Conservation (phyloP, 352 stramenopile species). For the Pythium myriotylum region DNA sequence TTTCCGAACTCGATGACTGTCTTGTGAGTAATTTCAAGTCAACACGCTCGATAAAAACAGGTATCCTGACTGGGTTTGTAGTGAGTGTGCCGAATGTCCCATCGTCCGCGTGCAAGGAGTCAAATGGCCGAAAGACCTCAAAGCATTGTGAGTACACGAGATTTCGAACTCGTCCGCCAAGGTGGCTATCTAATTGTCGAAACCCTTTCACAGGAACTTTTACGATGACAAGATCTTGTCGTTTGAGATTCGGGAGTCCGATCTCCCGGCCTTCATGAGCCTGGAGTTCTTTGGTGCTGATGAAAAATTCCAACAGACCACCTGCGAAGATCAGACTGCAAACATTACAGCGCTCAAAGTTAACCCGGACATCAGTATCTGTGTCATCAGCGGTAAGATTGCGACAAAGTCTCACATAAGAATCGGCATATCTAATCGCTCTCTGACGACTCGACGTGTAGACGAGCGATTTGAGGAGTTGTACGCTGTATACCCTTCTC, state of each 20-base stretch:
- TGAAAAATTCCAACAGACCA: background rate
- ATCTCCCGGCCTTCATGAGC: background rate
- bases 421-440: too few relatives aligned
- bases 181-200: too few relatives aligned
- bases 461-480: too few relatives aligned
- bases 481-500: too few relatives aligned
- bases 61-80: too few relatives aligned
- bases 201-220: background rate
- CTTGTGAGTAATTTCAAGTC: background rate
- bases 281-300: background rate
- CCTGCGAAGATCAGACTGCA: background rate
- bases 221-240: background rate
- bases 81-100: background rate
- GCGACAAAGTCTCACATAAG: too few relatives aligned
- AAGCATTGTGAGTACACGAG: background rate
- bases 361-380: background rate
- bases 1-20: background rate
- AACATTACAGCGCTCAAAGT: background rate
- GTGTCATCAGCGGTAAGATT: background rate
- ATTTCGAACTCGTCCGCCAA: background rate
- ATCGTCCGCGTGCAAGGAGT: background rate
- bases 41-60: too few relatives aligned
- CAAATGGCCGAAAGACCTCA: background rate
- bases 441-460: too few relatives aligned
- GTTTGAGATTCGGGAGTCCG: conserved; percentile 10